Evolutionary conservation across 768 basidiomycete genomes (phyloP), one percentile per base, ranked within the genome.

Genomic region (Russula dissimulans): DNA sequence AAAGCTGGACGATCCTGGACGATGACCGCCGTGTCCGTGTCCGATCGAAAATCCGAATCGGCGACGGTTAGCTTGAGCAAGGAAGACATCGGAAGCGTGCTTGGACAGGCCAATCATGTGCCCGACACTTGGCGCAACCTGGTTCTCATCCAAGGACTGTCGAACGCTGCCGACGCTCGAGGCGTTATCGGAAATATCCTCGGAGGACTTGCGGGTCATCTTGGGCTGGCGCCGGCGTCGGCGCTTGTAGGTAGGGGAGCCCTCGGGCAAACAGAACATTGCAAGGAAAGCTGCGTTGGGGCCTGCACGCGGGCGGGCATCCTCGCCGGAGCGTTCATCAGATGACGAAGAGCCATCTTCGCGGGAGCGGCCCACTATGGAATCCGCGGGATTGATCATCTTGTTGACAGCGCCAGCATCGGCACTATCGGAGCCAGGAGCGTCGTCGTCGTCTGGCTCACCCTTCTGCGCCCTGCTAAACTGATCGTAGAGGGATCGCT

Each of bases 161-260:
- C 63, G 59, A 38, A 55, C 55, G 45, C 56, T 49, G 34, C 56
- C 47, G 15, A 48, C 58, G 14, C 69, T 70, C 22, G 55, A 54
- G 45, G 48, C 63, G 9, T 59, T 50, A 56, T 65, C 32, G 63
- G 59, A 51, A 57, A 68, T 60, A 61, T 61, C 63, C 66, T 56
- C 60, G 51, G 60, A 61, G 75, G 73, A 65, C 70, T 65, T 56
- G 76, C 71, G 68, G 71, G 72, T 60, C 66, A 61, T 63, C 73
- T 80, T 82, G 36, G 74, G 70, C 38, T 78, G 78, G 71, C 89
- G 91, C 77, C 91, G 91, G 65, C 87, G 81, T 31, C 94, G 80
- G 68, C 89, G 87, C 74, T 97, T 97, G 77, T 97, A 97, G 3
- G 83, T 81, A 5, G 91, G 87, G 62, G 83, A 86, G 14, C 92